Percentiles rank a stretch among this genome's conserved stretches.
These are phyloP conservation scores for Suillus discolor DNA, from an alignment of 768 basidiomycete genomes.

Conservation along the genomic window DNA sequence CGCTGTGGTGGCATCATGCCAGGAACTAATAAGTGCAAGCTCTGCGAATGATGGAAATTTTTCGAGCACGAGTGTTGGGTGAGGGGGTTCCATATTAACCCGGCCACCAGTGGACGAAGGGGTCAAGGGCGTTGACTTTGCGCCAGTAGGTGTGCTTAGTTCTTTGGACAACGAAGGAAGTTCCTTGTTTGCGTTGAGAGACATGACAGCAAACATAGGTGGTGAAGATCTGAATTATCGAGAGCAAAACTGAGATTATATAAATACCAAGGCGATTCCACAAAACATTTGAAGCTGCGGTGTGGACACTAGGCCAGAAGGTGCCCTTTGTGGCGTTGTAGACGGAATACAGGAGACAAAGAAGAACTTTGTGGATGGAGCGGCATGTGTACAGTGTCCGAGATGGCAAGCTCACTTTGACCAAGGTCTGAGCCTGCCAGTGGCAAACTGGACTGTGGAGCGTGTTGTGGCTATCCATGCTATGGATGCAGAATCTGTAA, in stretches of 20 bases:
- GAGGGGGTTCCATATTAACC: constrained; percentile 10
- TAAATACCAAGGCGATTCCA: not conserved
- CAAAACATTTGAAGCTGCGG: not conserved
- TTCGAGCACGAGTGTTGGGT: constrained; percentile 22
- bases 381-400: not conserved
- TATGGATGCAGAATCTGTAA: too few species aligned
- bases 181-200: constrained; percentile 19
- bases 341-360: not conserved
- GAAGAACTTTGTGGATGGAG: not conserved
- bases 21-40: constrained; percentile 20
- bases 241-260: not conserved
- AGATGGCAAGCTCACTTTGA: not conserved
- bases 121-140: not conserved
- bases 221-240: not conserved
- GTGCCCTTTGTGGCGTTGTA: not conserved
- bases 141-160: not conserved
- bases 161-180: constrained; percentile 25
- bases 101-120: not conserved
- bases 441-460: not conserved
- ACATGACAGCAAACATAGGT: constrained; percentile 9
- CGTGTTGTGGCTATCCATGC: not conserved
- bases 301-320: not conserved
- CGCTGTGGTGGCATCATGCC: constrained; percentile 28
- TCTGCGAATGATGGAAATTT: constrained; percentile 22
- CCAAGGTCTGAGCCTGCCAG: not conserved